These are phyloP conservation scores for Pilasporangium apinafurcum DNA, from an alignment of 352 stramenopile genomes.

Conservation along the genomic window DNA sequence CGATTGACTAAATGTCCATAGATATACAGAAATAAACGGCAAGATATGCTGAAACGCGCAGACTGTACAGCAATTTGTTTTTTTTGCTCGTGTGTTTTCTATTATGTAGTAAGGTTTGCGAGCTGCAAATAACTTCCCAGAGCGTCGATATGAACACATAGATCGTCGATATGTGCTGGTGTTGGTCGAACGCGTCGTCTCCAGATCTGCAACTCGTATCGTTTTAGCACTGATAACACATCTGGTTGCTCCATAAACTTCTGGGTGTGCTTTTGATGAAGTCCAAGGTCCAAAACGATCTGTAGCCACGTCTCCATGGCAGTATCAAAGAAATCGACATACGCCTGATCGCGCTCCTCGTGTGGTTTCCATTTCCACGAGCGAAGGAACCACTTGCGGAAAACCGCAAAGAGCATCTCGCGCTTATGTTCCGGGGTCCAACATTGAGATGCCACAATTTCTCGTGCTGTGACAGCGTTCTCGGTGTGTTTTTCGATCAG, in stretches of 20 bases:
- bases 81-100: neutral
- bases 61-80: no score
- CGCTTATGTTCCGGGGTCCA: slow-evolving; percentile 43
- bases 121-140: slow-evolving; percentile 53
- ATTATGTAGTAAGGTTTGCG: slow-evolving; percentile 40
- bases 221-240: slow-evolving; percentile 25
- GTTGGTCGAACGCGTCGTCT: slow-evolving; percentile 45
- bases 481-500: slow-evolving; percentile 26
- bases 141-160: slow-evolving; percentile 57
- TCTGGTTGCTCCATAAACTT: neutral
- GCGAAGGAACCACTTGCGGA: slow-evolving; percentile 38
- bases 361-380: slow-evolving; percentile 17
- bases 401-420: slow-evolving; percentile 33
- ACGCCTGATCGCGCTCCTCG: slow-evolving; percentile 18
- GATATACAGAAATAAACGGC: no score
- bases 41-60: no score
- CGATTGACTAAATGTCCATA: no score
- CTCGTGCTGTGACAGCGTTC: slow-evolving; percentile 21
- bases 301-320: slow-evolving; percentile 57
- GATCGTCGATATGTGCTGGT: slow-evolving; percentile 38
- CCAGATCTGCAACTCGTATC: slow-evolving; percentile 67
- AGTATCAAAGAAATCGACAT: slow-evolving; percentile 53
- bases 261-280: neutral
- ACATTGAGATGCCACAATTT: slow-evolving; percentile 14
- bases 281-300: slow-evolving; percentile 41